Evolutionary conservation across 179 eudicot genomes (phyloP), one percentile per base, ranked within the genome.

Genomic region (Camellia oleifera): DNA sequence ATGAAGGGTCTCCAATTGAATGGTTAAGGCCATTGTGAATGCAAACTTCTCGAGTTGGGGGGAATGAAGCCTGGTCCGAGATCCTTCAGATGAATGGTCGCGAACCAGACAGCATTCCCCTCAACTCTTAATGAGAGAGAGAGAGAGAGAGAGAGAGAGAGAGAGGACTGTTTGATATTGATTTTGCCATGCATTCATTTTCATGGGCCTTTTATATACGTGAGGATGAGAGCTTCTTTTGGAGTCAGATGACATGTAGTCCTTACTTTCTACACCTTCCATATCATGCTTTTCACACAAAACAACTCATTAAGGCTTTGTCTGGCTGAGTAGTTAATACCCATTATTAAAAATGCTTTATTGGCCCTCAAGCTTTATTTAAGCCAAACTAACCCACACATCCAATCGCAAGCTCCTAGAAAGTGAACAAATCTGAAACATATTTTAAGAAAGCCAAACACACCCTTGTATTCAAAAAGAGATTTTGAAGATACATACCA

Each of bases 51-150:
- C 74, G 1, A 67, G 95, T 85, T 92, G 90, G 83, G 92, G 90
- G 97, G 97, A 91, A 93, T 93, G 95, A 93, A 91, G 97, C 95
- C 97, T 93, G 97, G 97, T 93, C 97, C 97, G 97, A 90, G 83
- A 87, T 82, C 93, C 50, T 78, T 74, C 44, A 7, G 45, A 18
- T 42, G 80, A 75, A 77, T 23, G 87, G 82, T 81, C 81, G 80
- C 85, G 89, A 82, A 80, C 85, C 89, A 86, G 85, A 84, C 89
- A 84, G 63, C 87, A 84, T 82, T 72, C 87, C 82, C 82, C 87
- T 64, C 84, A 86, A 75, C 89, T 71, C 40, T 70, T 75, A 3
- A 23, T 52, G 9, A 11, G 75, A 68, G 58, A 68, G 74, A 68
- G 78, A 76, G 80, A 79, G 79, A 65, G 83, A 18, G 75, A 65